Evolutionary conservation across 352 stramenopile genomes (phyloP), one percentile per base, ranked within the genome.

Genomic region (Phytopythium boreale): DNA sequence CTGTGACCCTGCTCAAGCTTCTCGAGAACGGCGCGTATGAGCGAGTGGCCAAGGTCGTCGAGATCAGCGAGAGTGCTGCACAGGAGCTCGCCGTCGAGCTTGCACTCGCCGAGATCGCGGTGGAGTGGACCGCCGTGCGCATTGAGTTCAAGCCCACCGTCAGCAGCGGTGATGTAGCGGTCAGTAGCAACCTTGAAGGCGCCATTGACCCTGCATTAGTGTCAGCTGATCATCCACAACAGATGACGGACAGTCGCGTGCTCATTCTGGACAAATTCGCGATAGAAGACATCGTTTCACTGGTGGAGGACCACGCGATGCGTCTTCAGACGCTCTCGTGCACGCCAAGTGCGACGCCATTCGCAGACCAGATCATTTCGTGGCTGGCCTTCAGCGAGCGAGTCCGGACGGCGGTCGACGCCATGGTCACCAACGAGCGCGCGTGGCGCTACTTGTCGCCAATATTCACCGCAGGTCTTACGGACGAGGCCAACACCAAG

Each of bases 21-120:
- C 69, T 94, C 0, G 83, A 94, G 31, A 84, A 89, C 34, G 82
- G 86, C 27, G 77, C 76, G 0, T 82, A 86, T 44, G 80, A 92
- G 29, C 70, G 82, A 43, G 59, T 93, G 5, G 11, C 22, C 4
- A 43, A 73, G 19, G 77, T 93, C 10, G 57, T 89, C 2, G 74
- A 79, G 19, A 91, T 94, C 49, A 89, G 82, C 46, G 69, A 85
- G 27, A 82, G 80, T 29, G 86, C 86, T 14, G 88, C 78, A 0
- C 76, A 84, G 41, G 80, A 94, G 34, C 78, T 87, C 31, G 72
- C 89, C 5, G 75, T 93, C 43, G 86, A 89, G 56, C 61, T 70
- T 19, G 76, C 72, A 1, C 51, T 94, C 0, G 29, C 63, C 17
- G 64, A 76, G 24, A 89, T 94, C 36, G 55, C 62, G 4, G 36